Evolutionary conservation across 2,329 filamentous ascomycete genomes (phyloP).

Genomic region (Calonectria pteridis): DNA sequence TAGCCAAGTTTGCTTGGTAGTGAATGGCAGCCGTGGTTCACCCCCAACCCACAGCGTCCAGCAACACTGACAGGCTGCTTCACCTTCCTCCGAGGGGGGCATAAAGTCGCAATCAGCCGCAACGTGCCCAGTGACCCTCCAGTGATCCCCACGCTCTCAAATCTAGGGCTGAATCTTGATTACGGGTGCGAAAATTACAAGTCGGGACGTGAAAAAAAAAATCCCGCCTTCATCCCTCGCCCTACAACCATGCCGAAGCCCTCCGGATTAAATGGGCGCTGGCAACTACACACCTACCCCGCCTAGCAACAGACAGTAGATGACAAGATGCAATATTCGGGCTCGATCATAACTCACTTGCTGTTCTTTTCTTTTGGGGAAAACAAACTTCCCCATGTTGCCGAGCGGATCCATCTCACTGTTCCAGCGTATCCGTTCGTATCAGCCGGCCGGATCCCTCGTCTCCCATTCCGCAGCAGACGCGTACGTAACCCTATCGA

Average conservation of each 20-base stretch:
- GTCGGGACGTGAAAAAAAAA: not conserved
- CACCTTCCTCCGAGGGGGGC: not conserved
- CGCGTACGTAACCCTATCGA: constrained; percentile 30
- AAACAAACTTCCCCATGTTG: constrained; percentile 1
- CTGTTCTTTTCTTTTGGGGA: not conserved
- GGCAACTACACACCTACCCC: not conserved
- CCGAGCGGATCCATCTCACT: not conserved
- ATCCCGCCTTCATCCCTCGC: not conserved
- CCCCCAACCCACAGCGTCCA: not conserved
- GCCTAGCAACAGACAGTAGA: not conserved
- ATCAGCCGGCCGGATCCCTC: not conserved
- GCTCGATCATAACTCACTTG: not conserved
- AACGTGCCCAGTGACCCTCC: not conserved
- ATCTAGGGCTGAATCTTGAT: constrained; percentile 11
- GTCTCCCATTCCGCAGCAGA: constrained; percentile 12
- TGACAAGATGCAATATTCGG: not conserved
- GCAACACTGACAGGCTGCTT: not conserved
- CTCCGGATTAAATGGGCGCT: not conserved
- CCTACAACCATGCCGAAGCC: not conserved
- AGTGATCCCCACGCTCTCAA: not conserved
- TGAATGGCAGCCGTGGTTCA: not conserved
- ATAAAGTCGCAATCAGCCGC: not conserved
- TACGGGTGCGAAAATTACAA: not conserved
- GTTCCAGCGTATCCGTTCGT: not conserved
- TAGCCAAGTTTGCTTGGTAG: not conserved